phyloP scores from a whole-genome alignment of 139 green algal genomes.

The Coccomyxa sp. region DNA sequence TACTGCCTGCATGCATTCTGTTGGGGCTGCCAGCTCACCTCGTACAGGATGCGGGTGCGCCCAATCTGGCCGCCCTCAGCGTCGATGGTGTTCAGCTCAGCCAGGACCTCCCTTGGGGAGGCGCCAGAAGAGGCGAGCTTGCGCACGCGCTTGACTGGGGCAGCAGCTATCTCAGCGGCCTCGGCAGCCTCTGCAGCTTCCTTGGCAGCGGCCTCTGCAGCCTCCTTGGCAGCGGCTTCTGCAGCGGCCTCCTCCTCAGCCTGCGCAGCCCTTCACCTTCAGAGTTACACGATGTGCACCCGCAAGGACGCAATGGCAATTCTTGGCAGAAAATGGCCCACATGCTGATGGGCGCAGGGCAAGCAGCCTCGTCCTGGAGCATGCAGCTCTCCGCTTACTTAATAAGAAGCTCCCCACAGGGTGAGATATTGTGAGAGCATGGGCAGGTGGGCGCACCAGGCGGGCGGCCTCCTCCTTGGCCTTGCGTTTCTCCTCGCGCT shows the following conservation, averaged over 20 bases:
- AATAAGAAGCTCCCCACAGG: not conserved
- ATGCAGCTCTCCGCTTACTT: not conserved
- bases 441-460: not conserved
- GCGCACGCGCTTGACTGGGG: not conserved
- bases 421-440: not conserved
- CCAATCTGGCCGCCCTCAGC: slow-evolving; percentile 47
- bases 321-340: not conserved
- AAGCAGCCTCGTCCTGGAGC: not conserved
- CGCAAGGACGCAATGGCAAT: not conserved
- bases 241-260: slow-evolving; percentile 4
- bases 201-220: slow-evolving; percentile 17
- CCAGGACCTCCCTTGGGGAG: not conserved
- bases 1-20: not conserved
- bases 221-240: slow-evolving; percentile 9
- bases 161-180: not conserved
- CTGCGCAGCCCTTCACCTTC: slow-evolving; percentile 2
- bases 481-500: slow-evolving; percentile 39
- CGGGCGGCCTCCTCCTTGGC: slow-evolving; percentile 12
- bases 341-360: not conserved
- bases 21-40: slow-evolving; percentile 8
- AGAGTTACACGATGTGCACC: not conserved
- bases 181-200: slow-evolving; percentile 22
- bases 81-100: slow-evolving; percentile 31
- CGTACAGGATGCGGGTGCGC: slow-evolving; percentile 39
- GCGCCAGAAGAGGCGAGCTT: not conserved